A percentile compares a stretch with the other conserved stretches of the same genome.
phyloP scores from a whole-genome alignment of 495 filamentous ascomycete genomes.

The Podospora australis region DNA sequence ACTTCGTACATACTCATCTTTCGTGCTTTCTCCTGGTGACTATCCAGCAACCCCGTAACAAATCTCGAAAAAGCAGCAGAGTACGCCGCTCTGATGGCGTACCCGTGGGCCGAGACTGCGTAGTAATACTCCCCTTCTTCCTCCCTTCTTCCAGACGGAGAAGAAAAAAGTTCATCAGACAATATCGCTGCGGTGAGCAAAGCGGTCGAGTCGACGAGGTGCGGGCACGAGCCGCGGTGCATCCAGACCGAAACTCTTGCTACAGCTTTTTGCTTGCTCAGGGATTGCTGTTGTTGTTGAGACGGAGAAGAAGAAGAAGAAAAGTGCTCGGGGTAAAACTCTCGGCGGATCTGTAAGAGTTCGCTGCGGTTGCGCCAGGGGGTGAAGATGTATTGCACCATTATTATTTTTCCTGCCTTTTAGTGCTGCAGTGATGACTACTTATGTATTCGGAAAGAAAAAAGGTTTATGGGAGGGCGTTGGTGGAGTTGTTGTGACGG shows the following conservation, averaged over 20 bases:
- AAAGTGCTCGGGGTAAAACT: conserved; percentile 53
- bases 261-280: conserved; percentile 33
- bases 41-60: conserved; percentile 81
- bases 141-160: background rate
- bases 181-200: conserved; percentile 68
- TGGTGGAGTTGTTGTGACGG: background rate
- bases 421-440: background rate
- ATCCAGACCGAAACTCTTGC: conserved; percentile 49
- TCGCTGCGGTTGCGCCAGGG: conserved; percentile 67
- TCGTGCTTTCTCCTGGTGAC: conserved; percentile 59
- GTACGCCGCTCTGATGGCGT: conserved; percentile 41
- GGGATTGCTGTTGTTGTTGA: background rate
- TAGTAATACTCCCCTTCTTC: conserved; percentile 20
- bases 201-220: conserved; percentile 76
- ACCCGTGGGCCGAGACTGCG: no score
- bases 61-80: conserved; percentile 54
- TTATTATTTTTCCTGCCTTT: conserved; percentile 16
- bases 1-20: conserved; percentile 78
- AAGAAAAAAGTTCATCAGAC: conserved; percentile 42
- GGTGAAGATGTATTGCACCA: conserved; percentile 73
- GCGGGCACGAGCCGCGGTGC: conserved; percentile 68
- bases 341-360: conserved; percentile 57
- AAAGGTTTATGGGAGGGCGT: background rate
- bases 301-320: background rate
- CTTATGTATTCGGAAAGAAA: background rate